phyloP scores from a whole-genome alignment of 2,329 filamentous ascomycete genomes.

The Thielaviopsis populi region DNA sequence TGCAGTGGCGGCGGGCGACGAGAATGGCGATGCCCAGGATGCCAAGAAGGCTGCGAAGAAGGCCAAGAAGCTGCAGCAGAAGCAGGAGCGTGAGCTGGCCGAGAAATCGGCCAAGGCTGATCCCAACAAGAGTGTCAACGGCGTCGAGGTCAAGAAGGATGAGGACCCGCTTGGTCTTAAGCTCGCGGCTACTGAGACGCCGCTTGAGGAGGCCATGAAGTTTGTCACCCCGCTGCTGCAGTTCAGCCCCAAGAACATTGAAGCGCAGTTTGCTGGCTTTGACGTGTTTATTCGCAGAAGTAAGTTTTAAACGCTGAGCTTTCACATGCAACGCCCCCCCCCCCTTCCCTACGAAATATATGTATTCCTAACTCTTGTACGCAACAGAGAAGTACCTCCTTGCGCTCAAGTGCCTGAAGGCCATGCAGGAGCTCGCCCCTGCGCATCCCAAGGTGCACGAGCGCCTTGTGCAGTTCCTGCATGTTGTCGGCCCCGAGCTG shows the following conservation, averaged over 20 bases:
- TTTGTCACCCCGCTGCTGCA: slow-evolving; percentile 71
- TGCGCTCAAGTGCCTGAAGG: slow-evolving; percentile 70
- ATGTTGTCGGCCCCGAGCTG: slow-evolving; percentile 40
- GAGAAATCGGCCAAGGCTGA: slow-evolving; percentile 69
- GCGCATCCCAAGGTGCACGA: slow-evolving; percentile 60
- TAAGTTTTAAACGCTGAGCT: slow-evolving; percentile 34
- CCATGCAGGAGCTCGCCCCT: slow-evolving; percentile 53
- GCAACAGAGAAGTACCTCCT: slow-evolving; percentile 66
- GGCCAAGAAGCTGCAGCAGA: slow-evolving; percentile 57
- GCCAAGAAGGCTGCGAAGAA: slow-evolving; percentile 83
- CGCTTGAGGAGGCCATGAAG: slow-evolving; percentile 74
- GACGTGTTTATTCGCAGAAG: slow-evolving; percentile 76
- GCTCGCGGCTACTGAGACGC: slow-evolving; percentile 65
- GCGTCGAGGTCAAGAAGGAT: slow-evolving; percentile 71
- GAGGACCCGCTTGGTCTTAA: slow-evolving; percentile 72
- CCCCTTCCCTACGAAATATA: not conserved
- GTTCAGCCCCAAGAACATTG: slow-evolving; percentile 63
- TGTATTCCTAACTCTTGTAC: not conserved
- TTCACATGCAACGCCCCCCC: too few relatives aligned
- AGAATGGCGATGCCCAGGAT: slow-evolving; percentile 44
- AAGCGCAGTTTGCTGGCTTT: slow-evolving; percentile 73
- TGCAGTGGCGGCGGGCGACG: slow-evolving; percentile 37
- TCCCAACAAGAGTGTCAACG: slow-evolving; percentile 58
- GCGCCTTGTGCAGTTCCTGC: slow-evolving; percentile 55
- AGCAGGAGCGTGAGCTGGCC: slow-evolving; percentile 58